A percentile compares a stretch with the other conserved stretches of the same genome.
These are phyloP conservation scores for Penicillium carneum DNA, from an alignment of 2,329 filamentous ascomycete genomes.

Conservation along the genomic window DNA sequence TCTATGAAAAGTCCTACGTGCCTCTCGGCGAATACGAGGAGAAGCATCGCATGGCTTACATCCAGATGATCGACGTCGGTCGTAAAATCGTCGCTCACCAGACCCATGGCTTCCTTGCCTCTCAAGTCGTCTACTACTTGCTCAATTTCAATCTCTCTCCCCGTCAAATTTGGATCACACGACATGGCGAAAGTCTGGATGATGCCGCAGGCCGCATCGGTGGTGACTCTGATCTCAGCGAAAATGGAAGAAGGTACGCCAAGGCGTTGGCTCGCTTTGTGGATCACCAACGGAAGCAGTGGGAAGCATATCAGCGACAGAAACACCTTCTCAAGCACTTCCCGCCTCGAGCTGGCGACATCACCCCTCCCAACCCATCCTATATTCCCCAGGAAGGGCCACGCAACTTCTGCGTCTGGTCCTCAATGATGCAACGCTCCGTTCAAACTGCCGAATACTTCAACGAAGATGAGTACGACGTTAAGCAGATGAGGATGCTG, in stretches of 20 bases:
- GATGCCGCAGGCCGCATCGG: slow-evolving; percentile 89
- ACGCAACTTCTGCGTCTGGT: slow-evolving; percentile 97
- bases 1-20: slow-evolving; percentile 93
- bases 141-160: slow-evolving; percentile 96
- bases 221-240: slow-evolving; percentile 83
- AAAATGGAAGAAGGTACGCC: slow-evolving; percentile 80
- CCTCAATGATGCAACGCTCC: slow-evolving; percentile 90
- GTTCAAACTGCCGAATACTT: slow-evolving; percentile 89
- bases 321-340: slow-evolving; percentile 79
- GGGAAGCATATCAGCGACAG: slow-evolving; percentile 81
- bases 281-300: slow-evolving; percentile 77
- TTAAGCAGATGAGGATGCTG: slow-evolving; percentile 97
- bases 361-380: slow-evolving; percentile 92
- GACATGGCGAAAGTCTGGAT: slow-evolving; percentile 89
- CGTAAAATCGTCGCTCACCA: slow-evolving; percentile 91
- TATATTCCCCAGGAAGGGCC: slow-evolving; percentile 66
- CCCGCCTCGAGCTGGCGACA: slow-evolving; percentile 88
- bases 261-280: slow-evolving; percentile 83
- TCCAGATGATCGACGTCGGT: slow-evolving; percentile 97
- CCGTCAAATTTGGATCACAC: slow-evolving; percentile 96
- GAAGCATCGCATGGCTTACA: slow-evolving; percentile 87
- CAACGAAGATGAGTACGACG: slow-evolving; percentile 92
- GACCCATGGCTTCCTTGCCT: slow-evolving; percentile 87
- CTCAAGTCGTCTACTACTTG: slow-evolving; percentile 90
- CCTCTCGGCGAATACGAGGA: slow-evolving; percentile 92